These are phyloP conservation scores for Pyricularia pennisetigena DNA, from an alignment of 2,329 filamentous ascomycete species.

Conservation along the genomic window DNA sequence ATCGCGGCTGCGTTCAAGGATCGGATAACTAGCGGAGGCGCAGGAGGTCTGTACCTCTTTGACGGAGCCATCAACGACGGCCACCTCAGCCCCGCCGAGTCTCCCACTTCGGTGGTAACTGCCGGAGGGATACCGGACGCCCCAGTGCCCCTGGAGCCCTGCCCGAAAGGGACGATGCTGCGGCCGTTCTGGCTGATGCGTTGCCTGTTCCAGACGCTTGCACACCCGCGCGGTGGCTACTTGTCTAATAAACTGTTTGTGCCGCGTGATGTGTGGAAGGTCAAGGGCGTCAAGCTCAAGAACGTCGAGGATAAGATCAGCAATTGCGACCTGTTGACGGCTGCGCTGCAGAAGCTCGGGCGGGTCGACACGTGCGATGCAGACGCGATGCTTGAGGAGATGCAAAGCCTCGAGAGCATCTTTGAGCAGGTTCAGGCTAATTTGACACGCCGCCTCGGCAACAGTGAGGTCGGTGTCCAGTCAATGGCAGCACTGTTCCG, in stretches of 20 bases:
- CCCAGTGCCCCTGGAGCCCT: slow-evolving; percentile 78
- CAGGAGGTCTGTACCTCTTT: slow-evolving; percentile 70
- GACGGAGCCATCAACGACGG: slow-evolving; percentile 68
- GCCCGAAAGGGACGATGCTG: slow-evolving; percentile 79
- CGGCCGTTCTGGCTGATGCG: slow-evolving; percentile 98
- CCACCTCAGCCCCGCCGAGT: slow-evolving; percentile 42
- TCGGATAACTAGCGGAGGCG: slow-evolving; percentile 42
- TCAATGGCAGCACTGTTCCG: slow-evolving; percentile 66
- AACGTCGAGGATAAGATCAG: slow-evolving; percentile 87
- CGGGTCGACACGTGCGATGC: slow-evolving; percentile 83
- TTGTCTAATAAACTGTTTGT: slow-evolving; percentile 87
- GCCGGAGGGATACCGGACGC: slow-evolving; percentile 39
- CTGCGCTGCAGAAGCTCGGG: slow-evolving; percentile 73
- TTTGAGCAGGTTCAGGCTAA: slow-evolving; percentile 75
- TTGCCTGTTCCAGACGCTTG: slow-evolving; percentile 83
- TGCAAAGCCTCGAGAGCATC: slow-evolving; percentile 78
- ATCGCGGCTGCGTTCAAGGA: slow-evolving; percentile 53
- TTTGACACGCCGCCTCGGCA: slow-evolving; percentile 78
- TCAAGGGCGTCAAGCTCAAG: slow-evolving; percentile 88
- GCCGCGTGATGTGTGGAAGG: slow-evolving; percentile 85
- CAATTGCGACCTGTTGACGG: slow-evolving; percentile 83
- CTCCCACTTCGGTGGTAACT: slow-evolving; percentile 43
- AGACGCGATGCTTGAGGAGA: slow-evolving; percentile 85
- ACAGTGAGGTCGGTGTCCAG: slow-evolving; percentile 72
- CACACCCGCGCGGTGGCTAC: slow-evolving; percentile 85